Evolutionary conservation across 2,329 filamentous ascomycete genomes (phyloP).

Genomic region (Bipolaris bicolor): DNA sequence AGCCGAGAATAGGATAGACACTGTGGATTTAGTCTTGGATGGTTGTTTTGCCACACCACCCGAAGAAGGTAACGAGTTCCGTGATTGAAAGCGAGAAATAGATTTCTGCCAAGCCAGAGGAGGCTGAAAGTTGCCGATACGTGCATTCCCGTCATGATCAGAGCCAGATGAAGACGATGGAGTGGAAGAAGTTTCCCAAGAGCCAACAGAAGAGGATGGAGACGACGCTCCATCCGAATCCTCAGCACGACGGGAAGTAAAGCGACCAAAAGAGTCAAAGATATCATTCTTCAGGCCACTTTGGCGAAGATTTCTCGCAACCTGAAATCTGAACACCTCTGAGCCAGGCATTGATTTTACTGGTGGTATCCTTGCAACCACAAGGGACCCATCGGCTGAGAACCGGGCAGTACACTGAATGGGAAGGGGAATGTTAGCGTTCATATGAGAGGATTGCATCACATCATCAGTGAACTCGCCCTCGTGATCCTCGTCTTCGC

Average conservation of each 20-base stretch:
- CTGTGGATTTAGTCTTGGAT: conserved; percentile 66
- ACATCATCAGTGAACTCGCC: conserved; percentile 53
- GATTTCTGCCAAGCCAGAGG: conserved; percentile 59
- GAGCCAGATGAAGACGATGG: conserved; percentile 47
- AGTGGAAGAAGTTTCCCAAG: conserved; percentile 48
- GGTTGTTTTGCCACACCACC: conserved; percentile 37
- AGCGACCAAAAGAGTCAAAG: conserved; percentile 68
- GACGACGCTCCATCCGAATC: conserved; percentile 36
- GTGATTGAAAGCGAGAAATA: conserved; percentile 61
- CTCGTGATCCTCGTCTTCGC: conserved; percentile 77
- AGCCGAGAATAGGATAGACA: conserved; percentile 70
- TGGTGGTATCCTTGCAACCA: conserved; percentile 56
- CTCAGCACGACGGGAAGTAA: conserved; percentile 26
- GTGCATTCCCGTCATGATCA: conserved; percentile 49
- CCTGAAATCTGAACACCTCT: conserved; percentile 32
- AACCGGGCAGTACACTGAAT: conserved; percentile 65
- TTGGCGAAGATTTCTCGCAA: conserved; percentile 35
- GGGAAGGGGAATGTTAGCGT: conserved; percentile 68
- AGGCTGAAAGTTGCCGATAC: conserved; percentile 55
- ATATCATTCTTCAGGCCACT: conserved; percentile 54
- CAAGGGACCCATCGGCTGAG: conserved; percentile 62
- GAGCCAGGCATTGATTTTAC: conserved; percentile 40
- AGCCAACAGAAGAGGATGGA: conserved; percentile 36
- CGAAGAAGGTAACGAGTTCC: conserved; percentile 52
- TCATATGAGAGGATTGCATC: conserved; percentile 62